phyloP scores from a whole-genome alignment of 345 rosid species.

The Euphorbia pulcherrima region DNA sequence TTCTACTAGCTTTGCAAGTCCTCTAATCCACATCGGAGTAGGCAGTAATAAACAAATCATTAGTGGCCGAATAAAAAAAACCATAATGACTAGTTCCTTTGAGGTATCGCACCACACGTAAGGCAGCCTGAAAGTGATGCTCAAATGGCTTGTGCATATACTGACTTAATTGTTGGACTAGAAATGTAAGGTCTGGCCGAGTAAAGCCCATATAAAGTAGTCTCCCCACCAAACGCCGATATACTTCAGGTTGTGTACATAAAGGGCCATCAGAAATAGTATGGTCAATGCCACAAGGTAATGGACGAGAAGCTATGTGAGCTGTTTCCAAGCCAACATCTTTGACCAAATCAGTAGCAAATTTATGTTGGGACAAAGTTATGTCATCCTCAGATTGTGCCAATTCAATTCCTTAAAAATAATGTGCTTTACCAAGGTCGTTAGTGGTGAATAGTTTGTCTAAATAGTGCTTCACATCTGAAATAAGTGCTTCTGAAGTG shows the following conservation, averaged over 20 bases:
- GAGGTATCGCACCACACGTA: neutral
- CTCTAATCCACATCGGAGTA: neutral
- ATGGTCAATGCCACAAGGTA: too few relatives aligned
- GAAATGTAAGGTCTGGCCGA: neutral
- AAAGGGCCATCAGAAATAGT: too few relatives aligned
- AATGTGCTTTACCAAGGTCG: neutral
- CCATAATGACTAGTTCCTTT: neutral
- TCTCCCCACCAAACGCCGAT: neutral
- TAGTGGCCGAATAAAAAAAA: neutral
- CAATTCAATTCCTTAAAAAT: neutral
- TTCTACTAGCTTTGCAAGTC: neutral
- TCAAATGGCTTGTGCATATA: neutral
- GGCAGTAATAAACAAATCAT: fast-evolving
- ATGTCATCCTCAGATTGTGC: neutral
- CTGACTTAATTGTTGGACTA: neutral
- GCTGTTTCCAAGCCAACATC: too few relatives aligned
- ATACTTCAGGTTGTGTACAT: neutral
- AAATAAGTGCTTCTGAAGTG: neutral
- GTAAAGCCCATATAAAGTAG: neutral
- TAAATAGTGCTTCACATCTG: neutral
- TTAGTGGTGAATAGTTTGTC: neutral
- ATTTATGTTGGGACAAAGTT: too few relatives aligned
- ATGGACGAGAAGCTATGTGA: too few relatives aligned
- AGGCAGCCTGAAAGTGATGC: neutral
- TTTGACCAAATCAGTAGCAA: too few relatives aligned